Evolutionary conservation across 192 early-diverging fungal species (phyloP).

Genomic region (Podila clonocystis): DNA sequence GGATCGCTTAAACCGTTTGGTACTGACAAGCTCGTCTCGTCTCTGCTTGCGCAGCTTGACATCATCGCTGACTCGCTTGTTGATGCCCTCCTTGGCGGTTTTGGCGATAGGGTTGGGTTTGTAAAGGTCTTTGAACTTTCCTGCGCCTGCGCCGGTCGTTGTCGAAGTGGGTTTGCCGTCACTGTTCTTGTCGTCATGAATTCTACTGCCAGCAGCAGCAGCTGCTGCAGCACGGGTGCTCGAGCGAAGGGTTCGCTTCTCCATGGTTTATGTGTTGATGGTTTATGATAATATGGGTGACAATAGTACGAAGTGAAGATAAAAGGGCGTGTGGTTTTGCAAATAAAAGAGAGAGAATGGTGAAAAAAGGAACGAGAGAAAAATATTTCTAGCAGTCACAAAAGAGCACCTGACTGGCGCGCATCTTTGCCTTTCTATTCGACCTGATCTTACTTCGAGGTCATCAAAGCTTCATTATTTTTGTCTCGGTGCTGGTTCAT

Average conservation of each 20-base stretch:
- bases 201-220: slow-evolving; percentile 7
- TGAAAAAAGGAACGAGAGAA: too few relatives aligned
- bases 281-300: background rate
- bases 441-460: too few relatives aligned
- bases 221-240: slow-evolving; percentile 23
- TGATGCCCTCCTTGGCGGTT: slow-evolving; percentile 60
- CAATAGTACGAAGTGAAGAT: background rate
- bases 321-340: background rate
- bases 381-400: too few relatives aligned
- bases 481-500: too few relatives aligned
- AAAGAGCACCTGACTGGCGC: too few relatives aligned
- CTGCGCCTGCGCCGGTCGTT: background rate
- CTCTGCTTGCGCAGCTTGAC: slow-evolving; percentile 69
- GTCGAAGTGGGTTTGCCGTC: slow-evolving; percentile 1
- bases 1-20: slow-evolving; percentile 67
- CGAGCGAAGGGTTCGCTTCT: slow-evolving; percentile 44
- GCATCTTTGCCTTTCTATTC: too few relatives aligned
- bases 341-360: too few relatives aligned
- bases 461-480: too few relatives aligned
- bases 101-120: slow-evolving; percentile 61
- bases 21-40: slow-evolving; percentile 74
- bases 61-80: slow-evolving; percentile 64
- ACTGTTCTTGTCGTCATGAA: slow-evolving; percentile 30
- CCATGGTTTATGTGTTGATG: slow-evolving; percentile 5
- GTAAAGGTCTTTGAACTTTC: slow-evolving; percentile 50